Evolutionary conservation across 2,329 filamentous ascomycete genomes (phyloP), one percentile per base, ranked within the genome.

Genomic region (Pestalotiopsis sp.): DNA sequence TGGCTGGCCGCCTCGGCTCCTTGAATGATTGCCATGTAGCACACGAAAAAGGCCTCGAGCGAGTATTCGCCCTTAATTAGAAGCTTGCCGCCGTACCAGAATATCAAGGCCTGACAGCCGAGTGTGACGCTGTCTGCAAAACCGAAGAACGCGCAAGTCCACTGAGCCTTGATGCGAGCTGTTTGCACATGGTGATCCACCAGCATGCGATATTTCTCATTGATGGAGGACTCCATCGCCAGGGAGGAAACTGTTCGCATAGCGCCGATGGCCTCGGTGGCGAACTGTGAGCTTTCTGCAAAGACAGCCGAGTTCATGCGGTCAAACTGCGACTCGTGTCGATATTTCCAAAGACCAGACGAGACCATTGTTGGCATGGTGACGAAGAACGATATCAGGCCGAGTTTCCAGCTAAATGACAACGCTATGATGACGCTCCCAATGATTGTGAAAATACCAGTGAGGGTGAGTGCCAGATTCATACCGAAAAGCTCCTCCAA

Each of bases 351-450:
- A 71, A 80, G 87, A 1, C 81, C 82, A 0, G 82, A 79, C 1
- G 75, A 67, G 4, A 87, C 69, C 64, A 82, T 79, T 25, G 87
- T 74, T 1, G 86, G 86, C 67, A 87, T 76, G 5, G 85, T 83
- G 3, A 90, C 87, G 72, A 52, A 52, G n/a, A 52, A 88, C 90
- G 9, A 89, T 79, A 94, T 88, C 0, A 93, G 79, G 0, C 89
- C 87, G 4, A 94, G 82, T 76, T 93, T 93, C 92, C 92, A 94
- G 1, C 90, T 90, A 75, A 91, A 93, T 1, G 84, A 81, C 71
- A 93, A 92, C 0, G 90, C 84, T 62, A 94, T 90, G 61, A 85
- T 81, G 9, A 92, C 79, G 11, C 87, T 89, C 0, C 90, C 91
- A 2, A 87, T 71, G 3, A 93, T 78, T n/a, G 90, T 86, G 65